Evolutionary conservation across 805 yeast species (phyloP), one percentile per base, ranked within the genome.

Genomic region (Metschnikowia anglica): DNA sequence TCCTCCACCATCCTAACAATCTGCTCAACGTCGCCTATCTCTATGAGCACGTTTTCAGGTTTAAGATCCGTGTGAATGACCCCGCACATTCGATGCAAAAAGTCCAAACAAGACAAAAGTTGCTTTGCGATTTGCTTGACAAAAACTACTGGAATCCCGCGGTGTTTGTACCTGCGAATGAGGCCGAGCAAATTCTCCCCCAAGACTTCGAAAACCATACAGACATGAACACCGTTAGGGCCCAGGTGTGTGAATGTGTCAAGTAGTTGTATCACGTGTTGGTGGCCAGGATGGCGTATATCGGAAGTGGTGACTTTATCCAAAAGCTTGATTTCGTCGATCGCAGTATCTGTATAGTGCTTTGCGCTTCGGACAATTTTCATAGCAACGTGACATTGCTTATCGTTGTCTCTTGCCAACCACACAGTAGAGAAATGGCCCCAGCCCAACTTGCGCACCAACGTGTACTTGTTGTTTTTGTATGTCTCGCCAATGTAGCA

Each of bases 11-110:
- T 74, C 47, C 73, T 70, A 20, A 87, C 86, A 43, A 88, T 81
- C 41, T 76, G 81, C 53, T 85, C 95, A 15, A 87, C 91, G 54
- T 88, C 93, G 15, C 88, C 89, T 44, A 88, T 84, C 57, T 76
- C 80, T 31, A 78, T 70, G 32, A 77, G 46, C 13, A 49, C 46
- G 30, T 44, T 47, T 21, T 53, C 56, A 8, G 56, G 56, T 41
- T 51, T 52, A 31, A 55, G 41, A 33, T 54, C 50, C 6, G 55
- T 51, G 48, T 53, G 57, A 30, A 83, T 81, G 9, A 82, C 67
- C 2, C 85, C 85, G 59, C 87, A 81, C 11, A 68, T 40, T 29
- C 56, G 59, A 53, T 85, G 95, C 32, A 84, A 56, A 48, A 73
- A 83, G 16, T 68, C 72, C 8, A 84, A 63, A 0, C 88, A 88